Evolutionary conservation across 1,284 basidiomycete species (phyloP).

Genomic region (Coriolopsis trogii): DNA sequence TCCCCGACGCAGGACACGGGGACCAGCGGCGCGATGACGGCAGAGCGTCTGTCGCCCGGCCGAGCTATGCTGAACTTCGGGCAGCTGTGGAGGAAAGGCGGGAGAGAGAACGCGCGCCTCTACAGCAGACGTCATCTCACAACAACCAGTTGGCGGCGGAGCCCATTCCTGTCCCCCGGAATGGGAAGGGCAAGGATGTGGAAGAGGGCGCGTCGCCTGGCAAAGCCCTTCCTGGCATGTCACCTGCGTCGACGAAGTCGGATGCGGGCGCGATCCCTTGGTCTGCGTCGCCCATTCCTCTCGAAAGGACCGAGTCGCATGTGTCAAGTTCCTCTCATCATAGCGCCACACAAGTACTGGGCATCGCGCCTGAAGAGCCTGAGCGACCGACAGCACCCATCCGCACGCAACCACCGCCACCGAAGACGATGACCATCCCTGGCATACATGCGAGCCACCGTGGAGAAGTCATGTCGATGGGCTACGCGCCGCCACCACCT

Average conservation of each 20-base stretch:
- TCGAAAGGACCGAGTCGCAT: constrained; percentile 21
- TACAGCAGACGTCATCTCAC: constrained; percentile 28
- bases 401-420: constrained; percentile 68
- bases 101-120: constrained; percentile 44
- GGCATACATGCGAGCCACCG: constrained; percentile 78
- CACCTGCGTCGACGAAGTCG: constrained; percentile 10
- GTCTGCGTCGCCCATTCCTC: constrained; percentile 19
- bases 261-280: constrained; percentile 8
- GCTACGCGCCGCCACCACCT: constrained; percentile 59
- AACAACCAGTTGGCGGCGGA: constrained; percentile 24
- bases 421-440: constrained; percentile 78
- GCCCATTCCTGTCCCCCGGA: constrained; percentile 39
- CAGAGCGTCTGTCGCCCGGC: constrained; percentile 44
- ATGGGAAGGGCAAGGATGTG: constrained; percentile 29
- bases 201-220: constrained; percentile 33
- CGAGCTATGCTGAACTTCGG: constrained; percentile 71
- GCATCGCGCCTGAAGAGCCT: constrained; percentile 26
- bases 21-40: constrained; percentile 40
- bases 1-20: constrained; percentile 45
- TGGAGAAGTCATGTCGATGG: constrained; percentile 81
- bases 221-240: constrained; percentile 9
- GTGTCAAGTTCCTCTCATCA: constrained; percentile 17
- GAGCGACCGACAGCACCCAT: constrained; percentile 50
- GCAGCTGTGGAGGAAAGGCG: constrained; percentile 68
- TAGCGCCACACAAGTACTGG: constrained; percentile 6